Conservation (phyloP, 371 early-diverging fungal genomes). For the Encephalitozoon intestinalis region DNA sequence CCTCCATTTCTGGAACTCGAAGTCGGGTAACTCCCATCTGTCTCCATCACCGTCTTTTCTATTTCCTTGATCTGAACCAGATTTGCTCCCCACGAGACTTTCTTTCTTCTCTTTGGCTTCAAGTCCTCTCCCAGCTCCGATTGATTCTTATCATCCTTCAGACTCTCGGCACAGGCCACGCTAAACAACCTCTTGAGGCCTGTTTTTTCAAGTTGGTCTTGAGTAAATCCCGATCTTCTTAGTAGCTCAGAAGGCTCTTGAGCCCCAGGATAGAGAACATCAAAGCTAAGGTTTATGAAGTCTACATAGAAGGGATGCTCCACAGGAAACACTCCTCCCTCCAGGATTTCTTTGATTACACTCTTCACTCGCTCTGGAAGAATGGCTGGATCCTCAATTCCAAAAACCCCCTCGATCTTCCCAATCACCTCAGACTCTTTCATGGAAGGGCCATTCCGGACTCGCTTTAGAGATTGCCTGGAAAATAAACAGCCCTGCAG, state of each 20-base stretch:
- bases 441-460: not conserved
- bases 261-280: not conserved
- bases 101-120: not conserved
- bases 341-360: not conserved
- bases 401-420: not conserved
- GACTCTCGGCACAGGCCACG: not conserved
- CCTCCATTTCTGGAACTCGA: not conserved
- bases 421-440: not conserved
- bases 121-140: not conserved
- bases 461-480: not conserved
- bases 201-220: not conserved
- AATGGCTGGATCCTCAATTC: not conserved
- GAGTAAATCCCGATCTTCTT: not conserved
- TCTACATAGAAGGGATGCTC: not conserved
- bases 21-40: not conserved
- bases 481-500: slow-evolving; percentile 1
- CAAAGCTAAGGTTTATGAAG: not conserved
- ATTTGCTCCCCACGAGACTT: slow-evolving; percentile 1
- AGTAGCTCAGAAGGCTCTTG: not conserved
- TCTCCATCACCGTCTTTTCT: not conserved
- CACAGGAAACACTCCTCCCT: not conserved
- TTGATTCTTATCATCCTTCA: not conserved
- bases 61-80: slow-evolving; percentile 3
- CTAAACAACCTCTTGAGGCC: not conserved
- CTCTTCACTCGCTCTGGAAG: not conserved